phyloP scores from a whole-genome alignment of 371 early-diverging fungal species.

The Rhizopus delemar region DNA sequence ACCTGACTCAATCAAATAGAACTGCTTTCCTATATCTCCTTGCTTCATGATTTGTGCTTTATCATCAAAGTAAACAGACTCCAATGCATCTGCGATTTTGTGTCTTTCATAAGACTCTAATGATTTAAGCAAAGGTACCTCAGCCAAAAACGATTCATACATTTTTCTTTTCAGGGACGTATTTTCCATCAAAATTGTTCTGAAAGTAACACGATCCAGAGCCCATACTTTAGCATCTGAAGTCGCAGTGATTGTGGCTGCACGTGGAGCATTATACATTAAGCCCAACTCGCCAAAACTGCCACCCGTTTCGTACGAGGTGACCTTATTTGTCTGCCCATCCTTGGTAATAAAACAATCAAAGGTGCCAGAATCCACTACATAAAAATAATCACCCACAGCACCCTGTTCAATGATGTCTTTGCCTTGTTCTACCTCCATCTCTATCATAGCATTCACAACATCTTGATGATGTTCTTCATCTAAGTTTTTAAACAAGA shows the following conservation, averaged over 20 bases:
- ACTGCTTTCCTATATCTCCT: constrained; percentile 82
- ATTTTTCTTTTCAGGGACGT: constrained; percentile 88
- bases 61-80: constrained; percentile 80
- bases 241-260: constrained; percentile 92
- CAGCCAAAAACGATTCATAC: constrained; percentile 92
- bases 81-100: constrained; percentile 94
- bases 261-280: constrained; percentile 97
- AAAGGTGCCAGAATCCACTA: constrained; percentile 93
- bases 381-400: constrained; percentile 96
- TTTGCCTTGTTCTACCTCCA: constrained; percentile 69
- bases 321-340: constrained; percentile 61
- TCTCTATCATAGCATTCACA: constrained; percentile 95
- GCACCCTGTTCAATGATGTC: constrained; percentile 94
- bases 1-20: constrained; percentile 90
- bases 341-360: constrained; percentile 77
- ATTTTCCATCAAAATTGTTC: constrained; percentile 91
- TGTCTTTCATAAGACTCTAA: constrained; percentile 91
- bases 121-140: constrained; percentile 80
- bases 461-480: constrained; percentile 96
- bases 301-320: constrained; percentile 79
- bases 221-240: constrained; percentile 91
- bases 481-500: constrained; percentile 91
- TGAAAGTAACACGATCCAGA: constrained; percentile 92
- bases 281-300: constrained; percentile 97
- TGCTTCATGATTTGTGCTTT: constrained; percentile 82